Conservation (phyloP, 306 rosid species). For the Sophora flavescens region DNA sequence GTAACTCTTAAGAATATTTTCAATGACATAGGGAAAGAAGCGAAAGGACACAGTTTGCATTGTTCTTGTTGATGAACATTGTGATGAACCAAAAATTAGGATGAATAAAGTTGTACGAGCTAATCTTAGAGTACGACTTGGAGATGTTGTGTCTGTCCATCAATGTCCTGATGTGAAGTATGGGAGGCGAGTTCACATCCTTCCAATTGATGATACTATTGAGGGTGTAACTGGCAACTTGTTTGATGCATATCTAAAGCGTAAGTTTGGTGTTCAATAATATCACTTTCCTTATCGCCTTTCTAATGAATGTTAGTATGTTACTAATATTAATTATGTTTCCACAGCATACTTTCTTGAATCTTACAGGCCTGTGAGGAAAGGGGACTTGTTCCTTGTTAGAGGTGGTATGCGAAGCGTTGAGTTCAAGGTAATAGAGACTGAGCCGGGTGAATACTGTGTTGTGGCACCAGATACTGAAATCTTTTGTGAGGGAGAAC, state of each 20-base stretch:
- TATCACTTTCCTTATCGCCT: background rate
- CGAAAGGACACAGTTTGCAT: slow-evolving; percentile 69
- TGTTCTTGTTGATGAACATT: slow-evolving; percentile 65
- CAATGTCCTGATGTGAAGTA: slow-evolving; percentile 72
- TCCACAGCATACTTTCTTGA: slow-evolving; percentile 64
- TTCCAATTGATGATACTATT: slow-evolving; percentile 72
- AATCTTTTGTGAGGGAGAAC: slow-evolving; percentile 75
- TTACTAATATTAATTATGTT: slow-evolving; percentile 31
- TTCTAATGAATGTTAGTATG: slow-evolving; percentile 13
- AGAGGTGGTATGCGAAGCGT: slow-evolving; percentile 71
- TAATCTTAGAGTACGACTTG: slow-evolving; percentile 69
- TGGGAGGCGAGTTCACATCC: slow-evolving; percentile 69
- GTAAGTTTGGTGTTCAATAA: slow-evolving; percentile 49
- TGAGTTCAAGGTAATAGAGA: slow-evolving; percentile 71
- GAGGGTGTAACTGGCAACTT: slow-evolving; percentile 75
- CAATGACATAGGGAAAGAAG: slow-evolving; percentile 64
- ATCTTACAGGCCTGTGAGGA: slow-evolving; percentile 65
- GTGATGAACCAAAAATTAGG: slow-evolving; percentile 70
- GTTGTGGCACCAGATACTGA: slow-evolving; percentile 75
- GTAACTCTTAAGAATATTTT: slow-evolving; percentile 14
- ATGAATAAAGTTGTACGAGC: slow-evolving; percentile 74
- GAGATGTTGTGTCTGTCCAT: slow-evolving; percentile 68
- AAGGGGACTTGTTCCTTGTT: slow-evolving; percentile 72
- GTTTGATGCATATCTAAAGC: slow-evolving; percentile 75
- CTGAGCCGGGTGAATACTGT: slow-evolving; percentile 70